Evolutionary conservation across 805 yeast genomes (phyloP).

Genomic region (Yarrowia porcina): DNA sequence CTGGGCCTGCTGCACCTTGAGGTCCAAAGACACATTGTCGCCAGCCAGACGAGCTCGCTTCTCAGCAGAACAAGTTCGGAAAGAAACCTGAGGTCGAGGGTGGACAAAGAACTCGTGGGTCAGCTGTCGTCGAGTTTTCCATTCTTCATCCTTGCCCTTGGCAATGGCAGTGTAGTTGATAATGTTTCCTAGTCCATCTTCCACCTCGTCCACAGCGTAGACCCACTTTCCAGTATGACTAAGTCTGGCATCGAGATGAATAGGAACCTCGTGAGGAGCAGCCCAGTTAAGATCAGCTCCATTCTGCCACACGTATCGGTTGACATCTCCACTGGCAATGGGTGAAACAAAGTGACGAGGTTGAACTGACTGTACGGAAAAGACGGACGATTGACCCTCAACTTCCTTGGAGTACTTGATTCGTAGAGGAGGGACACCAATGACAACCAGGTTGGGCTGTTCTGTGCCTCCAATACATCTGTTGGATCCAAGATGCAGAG

Average conservation of each 20-base stretch:
- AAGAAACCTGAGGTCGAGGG: slow-evolving; percentile 51
- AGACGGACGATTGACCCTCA: slow-evolving; percentile 42
- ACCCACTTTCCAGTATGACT: slow-evolving; percentile 50
- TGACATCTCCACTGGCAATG: slow-evolving; percentile 30
- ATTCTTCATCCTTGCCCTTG: slow-evolving; percentile 30
- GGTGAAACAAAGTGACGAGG: slow-evolving; percentile 48
- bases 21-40: slow-evolving; percentile 30
- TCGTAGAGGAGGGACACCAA: slow-evolving; percentile 77
- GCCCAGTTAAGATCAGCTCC: slow-evolving; percentile 38
- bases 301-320: slow-evolving; percentile 27
- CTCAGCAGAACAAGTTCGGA: slow-evolving; percentile 39
- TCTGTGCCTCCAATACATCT: slow-evolving; percentile 64
- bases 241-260: slow-evolving; percentile 45
- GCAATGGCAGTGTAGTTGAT: slow-evolving; percentile 37
- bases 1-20: slow-evolving; percentile 37
- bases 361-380: slow-evolving; percentile 46
- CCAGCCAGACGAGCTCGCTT: slow-evolving; percentile 35
- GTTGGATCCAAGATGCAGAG: slow-evolving; percentile 38
- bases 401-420: slow-evolving; percentile 46
- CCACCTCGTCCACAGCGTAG: slow-evolving; percentile 55
- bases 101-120: slow-evolving; percentile 51
- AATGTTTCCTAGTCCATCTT: slow-evolving; percentile 65
- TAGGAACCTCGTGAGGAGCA: slow-evolving; percentile 41
- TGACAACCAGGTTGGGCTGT: slow-evolving; percentile 50
- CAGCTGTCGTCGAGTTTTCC: slow-evolving; percentile 36